A percentile compares a stretch with the other conserved stretches of the same genome.
phyloP scores from a whole-genome alignment of 2,329 filamentous ascomycete genomes.

The Lachnellula hyalina region DNA sequence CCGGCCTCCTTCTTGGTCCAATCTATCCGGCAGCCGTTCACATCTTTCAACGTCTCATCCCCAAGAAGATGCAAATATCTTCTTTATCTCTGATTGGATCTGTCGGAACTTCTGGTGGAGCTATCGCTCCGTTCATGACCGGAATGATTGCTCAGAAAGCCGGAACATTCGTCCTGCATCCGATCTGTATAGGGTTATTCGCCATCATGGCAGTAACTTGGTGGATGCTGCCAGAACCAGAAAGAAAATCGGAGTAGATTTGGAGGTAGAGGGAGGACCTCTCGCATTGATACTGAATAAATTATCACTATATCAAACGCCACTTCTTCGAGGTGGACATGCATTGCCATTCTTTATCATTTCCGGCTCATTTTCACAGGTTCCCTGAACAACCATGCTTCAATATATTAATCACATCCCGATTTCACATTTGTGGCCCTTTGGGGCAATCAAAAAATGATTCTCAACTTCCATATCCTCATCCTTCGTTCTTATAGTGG shows the following conservation, averaged over 20 bases:
- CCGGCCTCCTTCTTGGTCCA: slow-evolving; percentile 70
- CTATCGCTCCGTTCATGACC: slow-evolving; percentile 51
- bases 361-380: background rate
- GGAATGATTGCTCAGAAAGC: slow-evolving; percentile 39
- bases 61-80: slow-evolving; percentile 51
- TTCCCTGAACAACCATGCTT: background rate
- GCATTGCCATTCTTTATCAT: background rate
- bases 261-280: background rate
- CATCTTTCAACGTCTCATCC: slow-evolving; percentile 56
- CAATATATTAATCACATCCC: background rate
- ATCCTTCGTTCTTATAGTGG: slow-evolving; percentile 34
- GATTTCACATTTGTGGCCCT: background rate
- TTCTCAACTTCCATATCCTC: slow-evolving; percentile 33
- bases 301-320: background rate
- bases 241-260: slow-evolving; percentile 6
- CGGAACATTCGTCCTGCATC: slow-evolving; percentile 38
- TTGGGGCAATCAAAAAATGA: slow-evolving; percentile 33
- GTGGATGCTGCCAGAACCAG: slow-evolving; percentile 14
- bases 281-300: background rate
- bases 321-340: no score
- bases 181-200: slow-evolving; percentile 19
- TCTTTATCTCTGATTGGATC: slow-evolving; percentile 61
- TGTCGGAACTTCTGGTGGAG: slow-evolving; percentile 63
- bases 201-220: slow-evolving; percentile 12
- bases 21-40: slow-evolving; percentile 68